Conservation (phyloP, 495 filamentous ascomycete species). For the Penicillium lividum region DNA sequence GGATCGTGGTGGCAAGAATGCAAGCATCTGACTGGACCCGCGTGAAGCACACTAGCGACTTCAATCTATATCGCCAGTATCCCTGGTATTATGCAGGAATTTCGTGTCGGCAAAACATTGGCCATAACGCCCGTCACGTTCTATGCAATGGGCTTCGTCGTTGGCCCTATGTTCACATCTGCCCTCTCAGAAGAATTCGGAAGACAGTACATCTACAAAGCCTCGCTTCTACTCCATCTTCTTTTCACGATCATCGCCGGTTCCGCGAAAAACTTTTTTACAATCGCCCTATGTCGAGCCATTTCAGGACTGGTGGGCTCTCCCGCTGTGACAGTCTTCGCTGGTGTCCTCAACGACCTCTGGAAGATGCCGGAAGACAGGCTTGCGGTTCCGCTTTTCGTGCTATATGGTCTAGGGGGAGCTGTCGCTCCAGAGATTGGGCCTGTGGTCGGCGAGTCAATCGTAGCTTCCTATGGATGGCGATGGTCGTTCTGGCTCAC, state of each 20-base stretch:
- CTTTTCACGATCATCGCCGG: constrained; percentile 2
- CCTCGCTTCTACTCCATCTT: constrained; percentile 8
- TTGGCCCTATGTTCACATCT: constrained; percentile 15
- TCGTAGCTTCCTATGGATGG: constrained; percentile 6
- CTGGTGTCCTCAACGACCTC: constrained; percentile 13
- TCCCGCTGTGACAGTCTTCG: constrained; percentile 6
- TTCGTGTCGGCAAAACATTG: constrained; percentile 6
- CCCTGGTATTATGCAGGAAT: constrained; percentile 14
- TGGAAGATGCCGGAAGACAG: constrained; percentile 13
- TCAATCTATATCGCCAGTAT: constrained; percentile 18
- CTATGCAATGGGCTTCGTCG: constrained; percentile 11
- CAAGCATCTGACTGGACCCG: background rate
- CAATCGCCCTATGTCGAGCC: constrained; percentile 7
- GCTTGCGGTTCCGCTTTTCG: constrained; percentile 2
- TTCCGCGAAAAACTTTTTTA: constrained; percentile 5
- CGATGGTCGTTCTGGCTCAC: constrained; percentile 15
- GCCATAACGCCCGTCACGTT: constrained; percentile 13
- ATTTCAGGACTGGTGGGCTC: constrained; percentile 6
- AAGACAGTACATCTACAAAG: constrained; percentile 12
- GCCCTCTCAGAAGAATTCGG: constrained; percentile 17
- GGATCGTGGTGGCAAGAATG: background rate
- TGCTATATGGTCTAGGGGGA: constrained; percentile 6
- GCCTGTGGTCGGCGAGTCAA: constrained; percentile 9
- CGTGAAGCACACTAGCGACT: constrained; percentile 9
- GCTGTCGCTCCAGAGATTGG: constrained; percentile 5